Conservation (phyloP, 768 basidiomycete genomes). For the Boletellus ananas region DNA sequence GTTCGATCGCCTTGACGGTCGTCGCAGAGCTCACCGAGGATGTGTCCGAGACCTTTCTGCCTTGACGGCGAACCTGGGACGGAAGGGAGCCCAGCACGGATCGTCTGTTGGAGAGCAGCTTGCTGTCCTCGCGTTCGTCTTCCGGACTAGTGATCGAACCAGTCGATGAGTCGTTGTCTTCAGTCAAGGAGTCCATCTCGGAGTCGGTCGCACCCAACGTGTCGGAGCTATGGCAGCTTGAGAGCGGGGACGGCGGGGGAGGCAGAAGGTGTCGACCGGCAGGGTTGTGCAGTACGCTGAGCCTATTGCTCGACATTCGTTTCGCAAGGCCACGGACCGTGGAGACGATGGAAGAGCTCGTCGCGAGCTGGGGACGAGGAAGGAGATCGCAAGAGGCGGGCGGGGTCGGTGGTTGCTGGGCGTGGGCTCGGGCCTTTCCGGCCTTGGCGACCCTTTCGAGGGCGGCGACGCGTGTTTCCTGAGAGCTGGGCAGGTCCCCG, state of each 20-base stretch:
- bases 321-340: slow-evolving; percentile 59
- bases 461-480: slow-evolving; percentile 48
- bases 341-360: slow-evolving; percentile 43
- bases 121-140: slow-evolving; percentile 33
- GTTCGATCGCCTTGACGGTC: slow-evolving; percentile 32
- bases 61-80: slow-evolving; percentile 39
- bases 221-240: slow-evolving; percentile 43
- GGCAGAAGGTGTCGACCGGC: slow-evolving; percentile 15
- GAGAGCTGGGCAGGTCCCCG: slow-evolving; percentile 23
- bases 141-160: slow-evolving; percentile 53
- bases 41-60: slow-evolving; percentile 35
- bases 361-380: slow-evolving; percentile 17
- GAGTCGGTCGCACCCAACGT: slow-evolving; percentile 47
- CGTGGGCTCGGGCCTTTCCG: slow-evolving; percentile 49
- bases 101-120: slow-evolving; percentile 29
- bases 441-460: slow-evolving; percentile 54
- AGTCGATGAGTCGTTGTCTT: slow-evolving; percentile 55
- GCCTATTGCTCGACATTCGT: slow-evolving; percentile 45
- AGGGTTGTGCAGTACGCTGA: slow-evolving; percentile 28
- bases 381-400: slow-evolving; percentile 37
- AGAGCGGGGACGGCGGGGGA: slow-evolving; percentile 27
- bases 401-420: slow-evolving; percentile 41
- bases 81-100: slow-evolving; percentile 49
- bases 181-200: slow-evolving; percentile 60
- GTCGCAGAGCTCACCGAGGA: slow-evolving; percentile 34